These are phyloP conservation scores for Pestalotiopsis sp. DNA, from an alignment of 2,329 filamentous ascomycete species.

Conservation along the genomic window DNA sequence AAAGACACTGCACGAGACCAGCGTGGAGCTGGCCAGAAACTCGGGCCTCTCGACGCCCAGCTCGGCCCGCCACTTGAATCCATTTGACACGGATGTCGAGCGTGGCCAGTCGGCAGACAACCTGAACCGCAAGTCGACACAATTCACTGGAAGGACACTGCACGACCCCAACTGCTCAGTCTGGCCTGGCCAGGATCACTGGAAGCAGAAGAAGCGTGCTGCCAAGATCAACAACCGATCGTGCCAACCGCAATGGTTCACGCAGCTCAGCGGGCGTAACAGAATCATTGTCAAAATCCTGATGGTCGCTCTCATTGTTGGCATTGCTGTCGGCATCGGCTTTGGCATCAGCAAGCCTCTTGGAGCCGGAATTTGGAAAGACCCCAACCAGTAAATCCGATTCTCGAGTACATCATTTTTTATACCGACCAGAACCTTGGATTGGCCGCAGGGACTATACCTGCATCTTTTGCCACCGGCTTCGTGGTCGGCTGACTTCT, in stretches of 20 bases:
- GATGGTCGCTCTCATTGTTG: constrained; percentile 54
- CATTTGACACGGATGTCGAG: constrained; percentile 63
- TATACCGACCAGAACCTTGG: background rate
- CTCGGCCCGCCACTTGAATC: constrained; percentile 46
- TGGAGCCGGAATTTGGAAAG: constrained; percentile 61
- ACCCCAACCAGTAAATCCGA: constrained; percentile 24
- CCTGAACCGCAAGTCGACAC: constrained; percentile 33
- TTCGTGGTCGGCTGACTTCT: constrained; percentile 19
- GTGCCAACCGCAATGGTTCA: constrained; percentile 51
- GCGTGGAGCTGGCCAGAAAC: constrained; percentile 32
- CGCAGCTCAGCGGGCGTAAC: constrained; percentile 55
- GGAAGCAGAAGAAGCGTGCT: constrained; percentile 61
- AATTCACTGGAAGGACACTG: constrained; percentile 32
- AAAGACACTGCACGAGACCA: constrained; percentile 25
- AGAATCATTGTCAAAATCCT: constrained; percentile 58
- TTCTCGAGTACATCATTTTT: background rate
- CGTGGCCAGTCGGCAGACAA: constrained; percentile 46
- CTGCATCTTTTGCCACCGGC: constrained; percentile 11
- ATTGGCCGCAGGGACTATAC: background rate
- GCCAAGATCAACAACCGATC: constrained; percentile 53
- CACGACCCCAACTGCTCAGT: constrained; percentile 56
- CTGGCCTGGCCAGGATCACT: constrained; percentile 63
- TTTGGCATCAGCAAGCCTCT: constrained; percentile 65
- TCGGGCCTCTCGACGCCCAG: constrained; percentile 48
- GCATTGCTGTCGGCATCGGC: constrained; percentile 57